A percentile compares a stretch with the other conserved stretches of the same genome.
Conservation (phyloP, 352 stramenopile genomes). For the Globisporangium orthogonon region DNA sequence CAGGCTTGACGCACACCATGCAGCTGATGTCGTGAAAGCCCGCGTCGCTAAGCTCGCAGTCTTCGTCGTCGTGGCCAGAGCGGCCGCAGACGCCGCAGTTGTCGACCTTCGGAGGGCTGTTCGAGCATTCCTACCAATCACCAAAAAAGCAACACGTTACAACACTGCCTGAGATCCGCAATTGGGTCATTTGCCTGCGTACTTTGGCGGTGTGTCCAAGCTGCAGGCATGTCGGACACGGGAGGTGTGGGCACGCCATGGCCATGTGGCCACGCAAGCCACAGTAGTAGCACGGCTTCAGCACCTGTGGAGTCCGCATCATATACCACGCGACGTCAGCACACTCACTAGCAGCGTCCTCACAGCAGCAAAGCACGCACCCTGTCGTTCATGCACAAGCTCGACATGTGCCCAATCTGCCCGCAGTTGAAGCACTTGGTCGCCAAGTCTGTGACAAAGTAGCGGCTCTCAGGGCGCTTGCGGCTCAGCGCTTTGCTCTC, state of each 20-base stretch:
- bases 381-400: conserved; percentile 68
- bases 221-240: conserved; percentile 60
- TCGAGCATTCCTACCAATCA: conserved; percentile 40
- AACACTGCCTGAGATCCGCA: neutral
- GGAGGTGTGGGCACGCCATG: conserved; percentile 59
- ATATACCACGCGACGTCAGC: neutral
- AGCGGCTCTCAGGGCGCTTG: conserved; percentile 58
- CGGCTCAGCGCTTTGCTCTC: conserved; percentile 24
- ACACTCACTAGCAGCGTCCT: neutral
- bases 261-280: conserved; percentile 64
- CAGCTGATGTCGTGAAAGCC: conserved; percentile 35
- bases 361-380: conserved; percentile 5
- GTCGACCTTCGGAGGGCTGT: conserved; percentile 29
- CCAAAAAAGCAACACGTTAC: neutral
- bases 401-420: conserved; percentile 71
- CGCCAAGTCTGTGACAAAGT: conserved; percentile 76
- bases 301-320: conserved; percentile 18
- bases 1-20: conserved; percentile 63
- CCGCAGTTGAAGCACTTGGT: conserved; percentile 85
- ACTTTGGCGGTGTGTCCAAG: conserved; percentile 60
- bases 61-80: conserved; percentile 33
- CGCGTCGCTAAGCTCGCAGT: conserved; percentile 30
- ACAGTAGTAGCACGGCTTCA: conserved; percentile 78
- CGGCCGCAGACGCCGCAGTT: conserved; percentile 54
- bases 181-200: conserved; percentile 1